Conservation (phyloP, 805 yeast genomes). For the Sugiyamaella mastotermitis region DNA sequence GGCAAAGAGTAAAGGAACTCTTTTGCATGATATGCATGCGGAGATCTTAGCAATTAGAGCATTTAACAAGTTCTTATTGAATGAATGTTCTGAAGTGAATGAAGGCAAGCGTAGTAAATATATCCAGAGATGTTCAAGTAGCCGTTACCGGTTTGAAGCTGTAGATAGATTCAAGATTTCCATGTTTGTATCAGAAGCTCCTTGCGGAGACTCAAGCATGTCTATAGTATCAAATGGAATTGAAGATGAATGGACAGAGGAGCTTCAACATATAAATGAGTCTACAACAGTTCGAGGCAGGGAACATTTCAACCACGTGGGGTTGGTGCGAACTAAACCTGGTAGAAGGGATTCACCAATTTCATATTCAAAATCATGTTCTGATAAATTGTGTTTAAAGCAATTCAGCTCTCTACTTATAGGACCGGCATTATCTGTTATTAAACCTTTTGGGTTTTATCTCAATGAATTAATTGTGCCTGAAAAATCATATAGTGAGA, state of each 20-base stretch:
- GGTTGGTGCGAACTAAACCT: slow-evolving; percentile 84
- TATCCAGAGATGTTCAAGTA: slow-evolving; percentile 7
- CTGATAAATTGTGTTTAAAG: slow-evolving; percentile 69
- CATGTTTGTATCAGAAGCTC: slow-evolving; percentile 65
- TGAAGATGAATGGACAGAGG: slow-evolving; percentile 8
- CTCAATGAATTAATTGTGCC: slow-evolving; percentile 28
- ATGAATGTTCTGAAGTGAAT: slow-evolving; percentile 35
- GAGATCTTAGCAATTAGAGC: slow-evolving; percentile 71
- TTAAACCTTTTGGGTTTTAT: slow-evolving; percentile 21
- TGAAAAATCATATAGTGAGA: slow-evolving; percentile 6
- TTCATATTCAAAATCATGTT: slow-evolving; percentile 77
- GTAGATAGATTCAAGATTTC: slow-evolving; percentile 38
- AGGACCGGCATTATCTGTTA: slow-evolving; percentile 23
- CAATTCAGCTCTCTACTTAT: slow-evolving; percentile 40
- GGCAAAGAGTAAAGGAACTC: slow-evolving; percentile 43
- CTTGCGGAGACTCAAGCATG: slow-evolving; percentile 90
- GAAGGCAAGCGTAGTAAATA: slow-evolving; percentile 15
- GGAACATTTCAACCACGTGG: slow-evolving; percentile 46
- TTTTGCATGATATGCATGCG: slow-evolving; percentile 88
- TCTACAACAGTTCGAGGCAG: slow-evolving; percentile 50
- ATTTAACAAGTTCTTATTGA: slow-evolving; percentile 55
- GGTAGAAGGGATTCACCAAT: slow-evolving; percentile 76
- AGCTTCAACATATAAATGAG: neutral
- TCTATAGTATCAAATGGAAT: slow-evolving; percentile 30
- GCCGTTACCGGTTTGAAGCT: slow-evolving; percentile 15